Conservation (phyloP, 2,329 filamentous ascomycete genomes). For the Sphaerulina vaccinii region DNA sequence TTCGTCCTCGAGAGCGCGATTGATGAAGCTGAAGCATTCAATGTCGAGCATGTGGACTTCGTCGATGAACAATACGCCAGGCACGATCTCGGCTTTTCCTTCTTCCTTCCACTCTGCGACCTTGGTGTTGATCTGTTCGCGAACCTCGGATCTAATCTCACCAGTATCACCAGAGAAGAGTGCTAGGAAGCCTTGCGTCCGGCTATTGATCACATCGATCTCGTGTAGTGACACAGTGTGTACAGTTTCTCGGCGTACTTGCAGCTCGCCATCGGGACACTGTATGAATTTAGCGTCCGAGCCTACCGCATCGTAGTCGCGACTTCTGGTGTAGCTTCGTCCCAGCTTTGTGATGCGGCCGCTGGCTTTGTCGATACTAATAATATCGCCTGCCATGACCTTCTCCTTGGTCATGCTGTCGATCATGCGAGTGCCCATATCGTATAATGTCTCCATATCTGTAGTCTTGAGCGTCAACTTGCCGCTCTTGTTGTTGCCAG, state of each 20-base stretch:
- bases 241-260: constrained; percentile 94
- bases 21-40: constrained; percentile 98
- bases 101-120: constrained; percentile 99
- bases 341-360: constrained; percentile 98
- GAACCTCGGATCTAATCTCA: constrained; percentile 94
- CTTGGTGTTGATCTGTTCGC: constrained; percentile 98
- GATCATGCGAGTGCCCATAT: constrained; percentile 99
- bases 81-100: constrained; percentile 96
- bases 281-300: constrained; percentile 97
- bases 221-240: constrained; percentile 97
- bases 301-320: constrained; percentile 99
- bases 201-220: constrained; percentile 98
- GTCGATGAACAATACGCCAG: constrained; percentile 95
- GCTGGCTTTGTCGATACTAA: constrained; percentile 97
- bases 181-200: constrained; percentile 96
- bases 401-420: constrained; percentile 99
- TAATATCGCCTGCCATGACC: constrained; percentile 97
- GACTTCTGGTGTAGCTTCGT: constrained; percentile 86
- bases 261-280: constrained; percentile 94
- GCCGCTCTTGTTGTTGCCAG: constrained; percentile 92
- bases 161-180: constrained; percentile 97
- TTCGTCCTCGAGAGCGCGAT: constrained; percentile 91
- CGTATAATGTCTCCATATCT: constrained; percentile 99
- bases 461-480: constrained; percentile 99
- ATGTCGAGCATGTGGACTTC: constrained; percentile 99